Base-by-base conservation (phyloP, 768 basidiomycete species). In the Leccinum olivaceopallidum region DNA sequence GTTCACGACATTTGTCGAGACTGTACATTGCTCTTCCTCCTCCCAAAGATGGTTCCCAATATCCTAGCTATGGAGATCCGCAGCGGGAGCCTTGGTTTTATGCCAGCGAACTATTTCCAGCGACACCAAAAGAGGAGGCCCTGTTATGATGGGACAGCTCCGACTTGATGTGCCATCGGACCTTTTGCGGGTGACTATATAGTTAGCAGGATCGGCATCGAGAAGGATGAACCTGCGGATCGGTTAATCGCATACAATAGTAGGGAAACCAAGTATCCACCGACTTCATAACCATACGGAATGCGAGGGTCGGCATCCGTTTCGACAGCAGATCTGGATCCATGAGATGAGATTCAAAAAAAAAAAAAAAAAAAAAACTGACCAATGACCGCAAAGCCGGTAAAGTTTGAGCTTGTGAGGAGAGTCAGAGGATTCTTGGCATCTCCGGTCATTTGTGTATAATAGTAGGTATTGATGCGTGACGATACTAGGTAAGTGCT, bases 251-350 rank as follows among this genome's bases (percentile, higher is more conserved):
- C 26, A 55, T 49, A n/a, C 36, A 20, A 50, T 34, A 6, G 32
- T 1, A 18, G n/a, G 92, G 89, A 86, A 93, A 94, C 84, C 90
- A 92, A 4, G 92, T 85, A 69, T 90, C 94, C 51, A 84, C 76
- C 61, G 87, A 90, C 70, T 88, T 85, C 59, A 83, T 32, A 32
- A 32, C 32, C 32, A 32, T 32, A 32, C 32, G 32, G 32, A 32
- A 32, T 32, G 32, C 10, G 10, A 32, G 32, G 32, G 32, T 32
- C 32, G 32, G 32, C 32, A 32, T 32, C 32, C 32, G 32, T 32
- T 32, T 32, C 32, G 32, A 32, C 10, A 32, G 32, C 32, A 32
- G 32, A 32, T 32, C 32, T 32, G 32, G 32, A 32, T 32, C 32
- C 32, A 28, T 28, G 26, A 28, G 26, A 28, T 28, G 26, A 28